Evolutionary conservation across 108 stramenopile genomes (phyloP).

Genomic region (Fragilaria crotonensis): DNA sequence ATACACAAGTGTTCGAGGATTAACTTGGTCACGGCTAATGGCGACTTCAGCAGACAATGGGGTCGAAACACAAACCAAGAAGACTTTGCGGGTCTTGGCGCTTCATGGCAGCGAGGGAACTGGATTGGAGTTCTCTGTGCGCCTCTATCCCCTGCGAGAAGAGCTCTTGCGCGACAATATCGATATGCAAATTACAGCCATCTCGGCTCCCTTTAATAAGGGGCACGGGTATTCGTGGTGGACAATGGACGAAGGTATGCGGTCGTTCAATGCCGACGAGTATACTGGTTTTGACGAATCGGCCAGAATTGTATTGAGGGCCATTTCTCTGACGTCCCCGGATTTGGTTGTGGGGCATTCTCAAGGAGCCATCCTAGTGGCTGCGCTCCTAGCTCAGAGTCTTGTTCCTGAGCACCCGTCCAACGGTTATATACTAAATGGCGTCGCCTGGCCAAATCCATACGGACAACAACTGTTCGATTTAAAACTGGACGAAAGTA

Average conservation of each 20-base stretch:
- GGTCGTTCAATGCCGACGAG: conserved; percentile 62
- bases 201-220: conserved; percentile 34
- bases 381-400: conserved; percentile 42
- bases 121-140: conserved; percentile 40
- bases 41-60: too few species aligned
- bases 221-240: conserved; percentile 47
- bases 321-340: conserved; percentile 17
- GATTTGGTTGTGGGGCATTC: conserved; percentile 71
- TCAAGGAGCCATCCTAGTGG: conserved; percentile 70
- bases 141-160: conserved; percentile 8
- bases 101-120: conserved; percentile 74
- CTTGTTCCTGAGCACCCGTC: conserved; percentile 25
- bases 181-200: conserved; percentile 7
- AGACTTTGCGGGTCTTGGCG: too few species aligned
- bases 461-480: conserved; percentile 26
- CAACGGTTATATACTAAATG: conserved; percentile 61
- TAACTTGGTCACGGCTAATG: too few species aligned
- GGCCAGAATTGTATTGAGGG: conserved; percentile 21
- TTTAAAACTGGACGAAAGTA: conserved; percentile 1
- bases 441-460: conserved; percentile 73
- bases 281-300: conserved; percentile 61
- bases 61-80: too few species aligned
- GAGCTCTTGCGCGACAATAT: neutral
- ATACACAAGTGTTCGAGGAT: too few species aligned
- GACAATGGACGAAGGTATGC: conserved; percentile 58